These are phyloP conservation scores for Chlorella ohadii DNA, from an alignment of 139 green algal species.

Conservation along the genomic window DNA sequence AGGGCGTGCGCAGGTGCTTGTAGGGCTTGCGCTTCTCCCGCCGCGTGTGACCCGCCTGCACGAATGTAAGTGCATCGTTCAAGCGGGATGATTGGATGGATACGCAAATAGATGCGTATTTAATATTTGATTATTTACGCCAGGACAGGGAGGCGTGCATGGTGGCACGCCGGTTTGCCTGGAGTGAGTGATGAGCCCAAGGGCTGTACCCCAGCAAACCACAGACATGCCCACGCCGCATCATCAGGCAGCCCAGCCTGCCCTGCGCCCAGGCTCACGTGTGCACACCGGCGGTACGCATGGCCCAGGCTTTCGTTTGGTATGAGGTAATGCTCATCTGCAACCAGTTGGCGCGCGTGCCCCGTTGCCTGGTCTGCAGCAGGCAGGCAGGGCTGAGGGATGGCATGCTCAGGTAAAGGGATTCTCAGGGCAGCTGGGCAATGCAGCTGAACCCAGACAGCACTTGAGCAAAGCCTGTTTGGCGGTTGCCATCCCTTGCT, in stretches of 20 bases:
- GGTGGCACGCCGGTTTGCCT: neutral
- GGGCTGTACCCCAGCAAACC: too few species aligned
- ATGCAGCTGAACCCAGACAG: too few species aligned
- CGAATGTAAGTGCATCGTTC: too few species aligned
- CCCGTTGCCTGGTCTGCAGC: constrained; percentile 20
- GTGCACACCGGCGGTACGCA: constrained; percentile 19
- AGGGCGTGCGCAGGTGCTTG: constrained; percentile 38
- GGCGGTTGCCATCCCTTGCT: too few species aligned
- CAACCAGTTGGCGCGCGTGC: neutral
- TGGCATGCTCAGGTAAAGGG: too few species aligned
- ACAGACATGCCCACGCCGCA: too few species aligned
- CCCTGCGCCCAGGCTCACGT: neutral
- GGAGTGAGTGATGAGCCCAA: too few species aligned
- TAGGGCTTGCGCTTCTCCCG: constrained; percentile 32
- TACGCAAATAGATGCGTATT: too few species aligned
- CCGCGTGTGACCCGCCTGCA: constrained; percentile 9
- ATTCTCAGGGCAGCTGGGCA: too few species aligned
- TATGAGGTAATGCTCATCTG: constrained; percentile 17
- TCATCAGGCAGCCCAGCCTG: neutral
- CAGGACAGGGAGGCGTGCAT: neutral
- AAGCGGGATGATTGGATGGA: neutral
- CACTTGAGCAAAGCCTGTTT: too few species aligned
- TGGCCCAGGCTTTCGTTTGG: neutral
- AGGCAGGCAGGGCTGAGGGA: too few species aligned
- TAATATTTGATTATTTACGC: too few species aligned